Percentiles rank a stretch among this genome's conserved stretches.
Evolutionary conservation across 768 basidiomycete genomes (phyloP).

Genomic region (Dendrothele bispora): DNA sequence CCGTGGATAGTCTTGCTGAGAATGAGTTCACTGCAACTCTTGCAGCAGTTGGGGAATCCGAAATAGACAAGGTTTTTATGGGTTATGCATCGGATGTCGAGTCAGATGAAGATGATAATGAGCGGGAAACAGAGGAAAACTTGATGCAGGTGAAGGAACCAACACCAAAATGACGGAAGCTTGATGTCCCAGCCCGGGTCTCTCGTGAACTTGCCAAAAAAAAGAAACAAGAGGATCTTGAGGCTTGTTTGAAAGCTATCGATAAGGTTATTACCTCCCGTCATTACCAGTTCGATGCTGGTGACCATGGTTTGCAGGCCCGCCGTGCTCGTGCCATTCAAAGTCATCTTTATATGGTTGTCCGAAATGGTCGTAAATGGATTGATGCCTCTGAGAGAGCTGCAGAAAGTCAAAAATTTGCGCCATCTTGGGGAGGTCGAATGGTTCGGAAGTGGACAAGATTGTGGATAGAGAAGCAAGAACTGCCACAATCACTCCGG

Average conservation of each 20-base stretch:
- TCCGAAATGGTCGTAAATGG: constrained; percentile 12
- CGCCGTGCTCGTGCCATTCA: constrained; percentile 20
- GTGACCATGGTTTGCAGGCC: constrained; percentile 21
- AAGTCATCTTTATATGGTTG: constrained; percentile 17
- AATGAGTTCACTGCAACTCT: no score
- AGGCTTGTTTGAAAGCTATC: constrained; percentile 7
- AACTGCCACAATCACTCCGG: constrained; percentile 13
- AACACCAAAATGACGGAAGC: constrained; percentile 9
- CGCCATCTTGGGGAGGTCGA: constrained; percentile 11
- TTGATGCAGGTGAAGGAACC: background rate
- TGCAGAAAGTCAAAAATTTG: constrained; percentile 22
- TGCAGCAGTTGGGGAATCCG: no score
- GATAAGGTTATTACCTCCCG: constrained; percentile 16
- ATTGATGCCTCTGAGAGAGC: constrained; percentile 21
- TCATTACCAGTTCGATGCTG: constrained; percentile 9
- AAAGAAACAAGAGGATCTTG: background rate
- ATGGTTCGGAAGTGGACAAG: constrained; percentile 10
- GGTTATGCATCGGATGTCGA: background rate
- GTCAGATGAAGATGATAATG: background rate
- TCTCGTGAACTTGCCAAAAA: background rate
- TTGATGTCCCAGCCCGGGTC: constrained; percentile 7
- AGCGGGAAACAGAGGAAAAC: background rate
- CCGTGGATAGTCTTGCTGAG: no score
- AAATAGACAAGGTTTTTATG: background rate
- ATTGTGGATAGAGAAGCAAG: constrained; percentile 10